A percentile compares a stretch with the other conserved stretches of the same genome.
phyloP scores from a whole-genome alignment of 768 basidiomycete genomes.

The Termitomyces sp. region DNA sequence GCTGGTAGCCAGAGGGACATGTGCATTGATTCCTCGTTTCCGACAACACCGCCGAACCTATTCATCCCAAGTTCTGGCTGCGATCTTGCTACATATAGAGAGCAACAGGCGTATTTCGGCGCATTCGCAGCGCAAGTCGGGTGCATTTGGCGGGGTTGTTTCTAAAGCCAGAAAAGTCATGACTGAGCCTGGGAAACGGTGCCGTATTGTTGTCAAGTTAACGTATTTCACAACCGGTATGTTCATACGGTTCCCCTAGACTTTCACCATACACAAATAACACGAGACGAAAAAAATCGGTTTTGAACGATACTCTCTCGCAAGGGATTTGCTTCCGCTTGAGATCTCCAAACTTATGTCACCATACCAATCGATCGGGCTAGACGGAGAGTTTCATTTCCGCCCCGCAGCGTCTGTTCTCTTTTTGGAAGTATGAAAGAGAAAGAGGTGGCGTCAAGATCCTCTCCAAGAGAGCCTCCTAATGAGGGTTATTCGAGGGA shows the following conservation, averaged over 20 bases:
- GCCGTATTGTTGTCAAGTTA: not conserved
- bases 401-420: not conserved
- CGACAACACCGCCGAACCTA: not conserved
- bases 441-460: not conserved
- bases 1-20: not conserved
- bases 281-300: no score
- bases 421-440: not conserved
- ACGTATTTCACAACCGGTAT: not conserved
- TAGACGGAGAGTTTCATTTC: not conserved
- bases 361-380: not conserved
- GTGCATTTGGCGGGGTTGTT: not conserved
- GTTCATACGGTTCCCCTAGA: not conserved
- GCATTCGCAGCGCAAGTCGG: not conserved
- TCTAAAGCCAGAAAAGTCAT: not conserved
- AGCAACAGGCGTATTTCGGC: not conserved
- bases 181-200: conserved; percentile 2
- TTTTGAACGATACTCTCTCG: no score
- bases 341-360: not conserved
- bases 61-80: not conserved
- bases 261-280: not conserved
- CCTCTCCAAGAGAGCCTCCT: no score
- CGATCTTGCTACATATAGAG: not conserved
- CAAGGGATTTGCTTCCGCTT: not conserved
- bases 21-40: not conserved
- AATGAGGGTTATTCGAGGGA: not conserved